Evolutionary conservation across 164 flowering plant genomes (phyloP).

Genomic region (Vitis rupestris): DNA sequence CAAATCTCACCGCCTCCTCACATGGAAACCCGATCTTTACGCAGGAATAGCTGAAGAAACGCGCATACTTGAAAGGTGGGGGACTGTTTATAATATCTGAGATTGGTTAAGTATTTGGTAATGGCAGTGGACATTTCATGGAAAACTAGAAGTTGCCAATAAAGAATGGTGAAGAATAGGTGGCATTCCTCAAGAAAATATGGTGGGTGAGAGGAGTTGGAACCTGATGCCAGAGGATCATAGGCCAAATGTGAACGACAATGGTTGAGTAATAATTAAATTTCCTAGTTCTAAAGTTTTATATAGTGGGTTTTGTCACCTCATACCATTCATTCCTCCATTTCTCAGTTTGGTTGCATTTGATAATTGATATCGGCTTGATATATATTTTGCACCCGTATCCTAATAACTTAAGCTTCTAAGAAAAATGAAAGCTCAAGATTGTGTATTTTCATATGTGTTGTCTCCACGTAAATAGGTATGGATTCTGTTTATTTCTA

Average conservation of each 20-base stretch:
- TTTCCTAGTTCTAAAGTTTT: too few relatives aligned
- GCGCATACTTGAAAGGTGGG: not conserved
- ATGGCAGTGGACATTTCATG: not conserved
- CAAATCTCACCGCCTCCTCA: not conserved
- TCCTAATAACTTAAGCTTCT: too few relatives aligned
- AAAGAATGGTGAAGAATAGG: not conserved
- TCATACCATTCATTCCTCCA: not conserved
- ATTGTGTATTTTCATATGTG: too few relatives aligned
- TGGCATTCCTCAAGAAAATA: not conserved
- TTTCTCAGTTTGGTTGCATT: not conserved
- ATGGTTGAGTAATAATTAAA: not conserved
- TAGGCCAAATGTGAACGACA: too few relatives aligned
- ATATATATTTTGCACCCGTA: too few relatives aligned
- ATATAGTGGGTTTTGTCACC: not conserved
- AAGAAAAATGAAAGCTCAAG: too few relatives aligned
- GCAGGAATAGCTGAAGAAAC: not conserved
- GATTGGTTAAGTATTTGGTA: not conserved
- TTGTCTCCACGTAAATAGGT: too few relatives aligned
- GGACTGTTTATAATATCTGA: not conserved
- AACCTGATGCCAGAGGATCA: not conserved
- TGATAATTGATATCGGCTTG: not conserved
- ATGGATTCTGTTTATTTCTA: too few relatives aligned
- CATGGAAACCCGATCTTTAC: conserved; percentile 4
- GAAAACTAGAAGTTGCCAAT: not conserved
- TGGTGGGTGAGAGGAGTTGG: not conserved